Evolutionary conservation across 768 basidiomycete genomes (phyloP).

Genomic region (Phallus indusiatus): DNA sequence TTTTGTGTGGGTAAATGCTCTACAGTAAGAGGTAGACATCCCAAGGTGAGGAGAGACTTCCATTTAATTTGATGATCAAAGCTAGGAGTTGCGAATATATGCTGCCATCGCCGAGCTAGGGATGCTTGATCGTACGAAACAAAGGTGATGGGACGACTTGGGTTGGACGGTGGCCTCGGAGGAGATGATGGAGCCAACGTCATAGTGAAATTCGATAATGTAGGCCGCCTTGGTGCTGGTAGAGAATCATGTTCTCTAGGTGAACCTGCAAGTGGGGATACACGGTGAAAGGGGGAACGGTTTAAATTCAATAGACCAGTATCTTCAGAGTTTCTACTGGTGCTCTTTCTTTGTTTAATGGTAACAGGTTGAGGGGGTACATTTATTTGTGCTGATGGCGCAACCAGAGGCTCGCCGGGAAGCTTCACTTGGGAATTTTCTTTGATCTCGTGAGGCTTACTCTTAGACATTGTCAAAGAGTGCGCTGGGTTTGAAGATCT

Average conservation of each 20-base stretch:
- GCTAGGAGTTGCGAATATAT: slow-evolving; percentile 62
- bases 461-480: slow-evolving; percentile 42
- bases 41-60: slow-evolving; percentile 76
- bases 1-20: slow-evolving; percentile 75
- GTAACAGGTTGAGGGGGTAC: slow-evolving; percentile 35
- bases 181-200: slow-evolving; percentile 22
- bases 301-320: background rate
- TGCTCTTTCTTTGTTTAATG: slow-evolving; percentile 18
- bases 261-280: background rate
- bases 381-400: slow-evolving; percentile 22
- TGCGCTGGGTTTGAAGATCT: slow-evolving; percentile 56
- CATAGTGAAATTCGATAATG: slow-evolving; percentile 19
- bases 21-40: slow-evolving; percentile 82
- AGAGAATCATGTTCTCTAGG: slow-evolving; percentile 3
- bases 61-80: slow-evolving; percentile 89
- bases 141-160: slow-evolving; percentile 49
- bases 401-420: background rate
- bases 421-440: slow-evolving; percentile 16
- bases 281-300: slow-evolving; percentile 7
- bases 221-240: background rate
- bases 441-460: slow-evolving; percentile 16
- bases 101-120: slow-evolving; percentile 86
- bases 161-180: slow-evolving; percentile 47
- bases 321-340: slow-evolving; percentile 3
- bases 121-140: slow-evolving; percentile 57